phyloP scores from a whole-genome alignment of 2,329 filamentous ascomycete species.

The Mariannaea elegans region DNA sequence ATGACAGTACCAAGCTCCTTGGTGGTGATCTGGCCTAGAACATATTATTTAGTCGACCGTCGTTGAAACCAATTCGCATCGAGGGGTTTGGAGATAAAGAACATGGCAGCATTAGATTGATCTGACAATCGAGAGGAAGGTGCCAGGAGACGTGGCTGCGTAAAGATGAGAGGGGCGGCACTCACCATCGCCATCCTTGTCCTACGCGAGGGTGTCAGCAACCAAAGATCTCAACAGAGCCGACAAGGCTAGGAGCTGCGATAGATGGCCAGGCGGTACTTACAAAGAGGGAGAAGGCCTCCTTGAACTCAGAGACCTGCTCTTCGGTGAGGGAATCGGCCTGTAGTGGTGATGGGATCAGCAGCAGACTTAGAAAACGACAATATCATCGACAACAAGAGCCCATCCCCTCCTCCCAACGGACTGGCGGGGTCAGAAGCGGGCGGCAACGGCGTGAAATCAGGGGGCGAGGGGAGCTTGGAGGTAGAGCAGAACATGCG shows the following conservation, averaged over 20 bases:
- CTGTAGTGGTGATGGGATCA: constrained; percentile 57
- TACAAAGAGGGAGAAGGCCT: constrained; percentile 99
- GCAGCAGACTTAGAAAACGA: constrained; percentile 23
- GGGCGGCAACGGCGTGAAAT: constrained; percentile 24
- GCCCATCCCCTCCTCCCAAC: constrained; percentile 38
- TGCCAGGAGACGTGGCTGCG: constrained; percentile 18
- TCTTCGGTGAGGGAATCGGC: constrained; percentile 99
- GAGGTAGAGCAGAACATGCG: constrained; percentile 8
- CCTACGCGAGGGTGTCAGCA: constrained; percentile 59
- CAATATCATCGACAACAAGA: constrained; percentile 29
- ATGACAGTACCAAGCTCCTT: constrained; percentile 92
- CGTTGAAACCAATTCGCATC: constrained; percentile 19
- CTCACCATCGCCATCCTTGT: constrained; percentile 92
- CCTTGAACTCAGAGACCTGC: constrained; percentile 99
- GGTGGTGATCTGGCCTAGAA: constrained; percentile 85
- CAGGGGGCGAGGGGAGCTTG: constrained; percentile 16
- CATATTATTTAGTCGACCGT: constrained; percentile 32
- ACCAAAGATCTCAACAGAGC: constrained; percentile 10
- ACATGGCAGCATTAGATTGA: constrained; percentile 14
- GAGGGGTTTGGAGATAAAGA: neutral
- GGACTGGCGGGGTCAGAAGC: constrained; percentile 38
- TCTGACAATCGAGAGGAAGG: constrained; percentile 20
- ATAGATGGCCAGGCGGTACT: constrained; percentile 52
- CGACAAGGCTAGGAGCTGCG: neutral
- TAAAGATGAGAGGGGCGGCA: constrained; percentile 43